Conservation (phyloP, 2,329 filamentous ascomycete genomes). For the Fusarium sp. region DNA sequence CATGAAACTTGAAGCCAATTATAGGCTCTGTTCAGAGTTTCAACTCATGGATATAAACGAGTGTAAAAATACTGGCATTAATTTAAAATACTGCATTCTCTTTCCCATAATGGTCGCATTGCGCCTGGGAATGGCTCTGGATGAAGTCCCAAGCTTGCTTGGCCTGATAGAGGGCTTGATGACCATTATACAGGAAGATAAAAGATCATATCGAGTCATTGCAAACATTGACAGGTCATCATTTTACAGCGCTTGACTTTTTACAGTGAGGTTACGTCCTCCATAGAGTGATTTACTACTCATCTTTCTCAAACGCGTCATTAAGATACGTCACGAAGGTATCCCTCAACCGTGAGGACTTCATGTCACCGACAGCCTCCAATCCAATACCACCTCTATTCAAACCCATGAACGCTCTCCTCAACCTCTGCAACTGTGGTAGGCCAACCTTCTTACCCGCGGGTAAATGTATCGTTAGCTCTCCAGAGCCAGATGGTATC, state of each 20-base stretch:
- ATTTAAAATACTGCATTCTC: not conserved
- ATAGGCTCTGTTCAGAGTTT: conserved; percentile 14
- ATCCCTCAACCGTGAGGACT: conserved; percentile 67
- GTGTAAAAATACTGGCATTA: not conserved
- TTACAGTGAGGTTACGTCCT: not conserved
- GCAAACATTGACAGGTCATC: not conserved
- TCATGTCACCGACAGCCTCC: conserved; percentile 67
- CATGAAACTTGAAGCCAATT: not conserved
- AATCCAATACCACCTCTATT: conserved; percentile 77
- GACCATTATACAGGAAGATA: not conserved
- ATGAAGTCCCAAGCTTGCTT: not conserved
- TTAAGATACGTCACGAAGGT: conserved; percentile 77
- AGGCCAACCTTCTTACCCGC: conserved; percentile 71
- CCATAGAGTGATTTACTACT: conserved; percentile 48
- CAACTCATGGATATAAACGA: not conserved
- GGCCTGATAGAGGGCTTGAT: not conserved
- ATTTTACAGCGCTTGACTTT: not conserved
- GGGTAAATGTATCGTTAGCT: conserved; percentile 74
- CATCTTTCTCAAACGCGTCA: conserved; percentile 71
- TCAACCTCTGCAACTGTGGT: conserved; percentile 80
- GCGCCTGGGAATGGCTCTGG: not conserved
- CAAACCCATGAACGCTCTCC: conserved; percentile 81
- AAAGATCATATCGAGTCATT: not conserved
- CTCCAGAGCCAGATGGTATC: conserved; percentile 57
- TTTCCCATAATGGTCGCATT: not conserved